Evolutionary conservation across 176 grass and related monocot species (phyloP).

Genomic region (Carex scoparia): DNA sequence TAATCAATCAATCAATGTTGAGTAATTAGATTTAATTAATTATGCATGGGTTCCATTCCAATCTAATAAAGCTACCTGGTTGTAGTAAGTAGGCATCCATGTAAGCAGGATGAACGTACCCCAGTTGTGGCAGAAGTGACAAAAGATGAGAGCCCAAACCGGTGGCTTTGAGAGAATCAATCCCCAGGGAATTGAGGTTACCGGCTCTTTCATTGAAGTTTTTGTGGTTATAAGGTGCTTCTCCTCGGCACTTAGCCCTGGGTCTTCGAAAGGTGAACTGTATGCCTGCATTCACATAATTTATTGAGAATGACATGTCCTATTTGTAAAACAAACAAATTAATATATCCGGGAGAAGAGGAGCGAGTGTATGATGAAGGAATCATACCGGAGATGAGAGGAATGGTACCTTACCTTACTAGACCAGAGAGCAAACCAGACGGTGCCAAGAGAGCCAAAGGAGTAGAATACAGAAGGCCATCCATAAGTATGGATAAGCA

Average conservation of each 20-base stretch:
- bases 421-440: constrained; percentile 68
- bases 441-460: constrained; percentile 71
- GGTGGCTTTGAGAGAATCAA: constrained; percentile 87
- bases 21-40: background rate
- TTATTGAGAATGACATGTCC: constrained; percentile 8
- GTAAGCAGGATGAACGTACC: constrained; percentile 98
- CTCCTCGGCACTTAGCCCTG: constrained; percentile 53
- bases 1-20: background rate
- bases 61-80: constrained; percentile 52
- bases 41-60: background rate
- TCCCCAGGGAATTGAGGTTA: constrained; percentile 78
- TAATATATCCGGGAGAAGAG: background rate
- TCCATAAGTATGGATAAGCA: constrained; percentile 74
- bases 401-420: constrained; percentile 45
- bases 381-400: background rate
- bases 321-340: background rate
- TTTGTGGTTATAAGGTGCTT: constrained; percentile 64
- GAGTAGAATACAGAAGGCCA: constrained; percentile 98
- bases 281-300: constrained; percentile 51
- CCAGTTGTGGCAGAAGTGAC: constrained; percentile 97
- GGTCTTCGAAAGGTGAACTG: constrained; percentile 95
- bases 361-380: background rate
- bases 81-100: constrained; percentile 99
- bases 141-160: constrained; percentile 93
- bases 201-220: constrained; percentile 55